These are phyloP conservation scores for Hypoxylon sp. DNA, from an alignment of 2,329 filamentous ascomycete species.

Conservation along the genomic window DNA sequence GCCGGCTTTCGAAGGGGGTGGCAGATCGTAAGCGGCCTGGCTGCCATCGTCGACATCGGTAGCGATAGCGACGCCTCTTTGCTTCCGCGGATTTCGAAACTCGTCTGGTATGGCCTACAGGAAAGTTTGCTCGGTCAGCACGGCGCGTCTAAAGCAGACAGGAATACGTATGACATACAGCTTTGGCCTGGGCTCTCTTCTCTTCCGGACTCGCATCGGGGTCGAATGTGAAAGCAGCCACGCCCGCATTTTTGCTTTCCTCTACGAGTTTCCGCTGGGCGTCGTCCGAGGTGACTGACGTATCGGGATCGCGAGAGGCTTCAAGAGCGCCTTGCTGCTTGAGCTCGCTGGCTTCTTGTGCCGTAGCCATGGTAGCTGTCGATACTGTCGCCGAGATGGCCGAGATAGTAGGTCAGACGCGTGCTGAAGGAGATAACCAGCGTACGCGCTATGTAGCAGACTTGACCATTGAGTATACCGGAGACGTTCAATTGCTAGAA, in stretches of 20 bases:
- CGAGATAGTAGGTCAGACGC: conserved; percentile 42
- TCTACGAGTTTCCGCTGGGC: conserved; percentile 78
- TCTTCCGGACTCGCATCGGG: conserved; percentile 83
- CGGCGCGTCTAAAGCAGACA: conserved; percentile 19
- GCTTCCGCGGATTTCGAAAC: conserved; percentile 67
- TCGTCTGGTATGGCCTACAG: conserved; percentile 68
- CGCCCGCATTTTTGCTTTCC: conserved; percentile 80
- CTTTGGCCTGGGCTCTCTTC: conserved; percentile 80
- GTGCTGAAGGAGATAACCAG: conserved; percentile 1
- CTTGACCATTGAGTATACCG: conserved; percentile 7
- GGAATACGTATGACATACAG: conserved; percentile 62
- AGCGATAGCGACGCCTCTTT: conserved; percentile 73
- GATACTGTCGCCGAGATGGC: conserved; percentile 13
- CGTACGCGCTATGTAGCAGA: conserved; percentile 13
- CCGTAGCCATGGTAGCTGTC: conserved; percentile 44
- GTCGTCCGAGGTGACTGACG: conserved; percentile 70
- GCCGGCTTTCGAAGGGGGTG: conserved; percentile 74
- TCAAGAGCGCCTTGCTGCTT: conserved; percentile 84
- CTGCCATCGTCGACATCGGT: conserved; percentile 81
- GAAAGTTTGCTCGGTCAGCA: conserved; percentile 28
- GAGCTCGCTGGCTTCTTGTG: conserved; percentile 65
- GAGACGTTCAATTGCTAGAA: neutral
- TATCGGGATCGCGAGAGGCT: conserved; percentile 76
- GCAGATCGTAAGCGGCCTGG: conserved; percentile 76
- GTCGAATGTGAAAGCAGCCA: conserved; percentile 84